Base-by-base conservation (phyloP, 2,329 filamentous ascomycete genomes). In the Fusarium oxysporum region DNA sequence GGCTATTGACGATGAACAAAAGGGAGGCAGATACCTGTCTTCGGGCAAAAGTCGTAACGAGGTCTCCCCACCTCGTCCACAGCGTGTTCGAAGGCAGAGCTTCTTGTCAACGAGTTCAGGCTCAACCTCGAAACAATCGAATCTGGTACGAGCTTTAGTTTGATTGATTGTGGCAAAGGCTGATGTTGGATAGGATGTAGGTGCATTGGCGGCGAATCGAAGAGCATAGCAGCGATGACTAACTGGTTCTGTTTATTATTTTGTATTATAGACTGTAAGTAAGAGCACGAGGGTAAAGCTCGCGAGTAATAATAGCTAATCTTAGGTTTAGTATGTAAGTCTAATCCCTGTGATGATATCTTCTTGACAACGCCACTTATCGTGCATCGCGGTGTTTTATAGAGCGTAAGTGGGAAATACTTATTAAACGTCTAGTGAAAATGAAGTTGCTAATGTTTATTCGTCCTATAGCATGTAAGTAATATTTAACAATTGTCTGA, bases 1-100 rank as follows among this genome's bases (percentile, higher is more conserved):
- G 1, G 69, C 67, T 5, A 35, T 8, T 19, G 19, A 44, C 1
- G 35, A 60, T 8, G 54, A 66, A 21, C 16, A 38, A 6, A 44
- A 32, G 0, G 28, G 25, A 54, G 65, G 65, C 2, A 61, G 21
- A 9, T 71, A 71, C 25, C 21, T 71, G 13, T 70, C 61, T 32
- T 59, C 67, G 2, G 48, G 58, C 8, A 17, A 16, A 32, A 47
- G 35, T 14, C 67, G 69, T 21, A 23, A 2, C 14, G 48, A 7
- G 8, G 37, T 53, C n/a, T 47, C 21, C 2, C 3, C 38, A 17
- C 66, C 54, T 32, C 21, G 11, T 33, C 21, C 43, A 10, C 38
- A 25, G 23, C 23, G 23, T 25, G 11, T 38, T 25, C 47, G 40
- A 16, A 33, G 43, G 9, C 23, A 19, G 35, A 68, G 62, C 30